Evolutionary conservation across 73 alveolate genomes (phyloP).

Genomic region (Tetrahymena thermophila): DNA sequence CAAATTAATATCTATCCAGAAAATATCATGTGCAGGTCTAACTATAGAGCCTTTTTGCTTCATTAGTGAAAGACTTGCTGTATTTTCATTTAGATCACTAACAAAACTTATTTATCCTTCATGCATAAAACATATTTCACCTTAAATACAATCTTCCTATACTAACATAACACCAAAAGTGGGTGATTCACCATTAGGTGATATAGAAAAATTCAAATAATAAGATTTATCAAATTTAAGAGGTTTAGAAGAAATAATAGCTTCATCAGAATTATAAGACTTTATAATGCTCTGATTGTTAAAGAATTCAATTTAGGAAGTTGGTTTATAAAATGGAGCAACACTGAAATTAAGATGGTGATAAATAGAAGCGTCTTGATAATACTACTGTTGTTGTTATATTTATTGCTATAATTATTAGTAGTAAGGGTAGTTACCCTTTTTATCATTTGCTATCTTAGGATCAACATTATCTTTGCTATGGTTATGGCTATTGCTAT

Average conservation of each 20-base stretch:
- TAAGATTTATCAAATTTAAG: background rate
- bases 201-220: background rate
- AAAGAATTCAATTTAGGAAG: background rate
- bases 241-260: background rate
- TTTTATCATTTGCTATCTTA: background rate
- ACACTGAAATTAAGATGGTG: background rate
- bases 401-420: background rate
- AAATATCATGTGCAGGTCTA: background rate
- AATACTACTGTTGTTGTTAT: background rate
- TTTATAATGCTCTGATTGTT: background rate
- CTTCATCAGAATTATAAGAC: background rate
- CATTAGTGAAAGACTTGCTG: background rate
- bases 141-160: background rate
- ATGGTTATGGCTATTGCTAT: background rate
- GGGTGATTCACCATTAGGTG: background rate
- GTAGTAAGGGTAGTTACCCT: background rate
- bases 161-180: background rate
- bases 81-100: background rate
- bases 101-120: background rate
- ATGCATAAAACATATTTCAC: background rate
- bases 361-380: background rate
- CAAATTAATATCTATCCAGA: background rate
- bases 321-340: background rate
- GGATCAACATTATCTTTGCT: background rate
- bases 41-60: background rate